Percentiles rank a stretch among this genome's conserved stretches.
Evolutionary conservation across 1,284 basidiomycete genomes (phyloP).

Genomic region (Jaminaea rosea): DNA sequence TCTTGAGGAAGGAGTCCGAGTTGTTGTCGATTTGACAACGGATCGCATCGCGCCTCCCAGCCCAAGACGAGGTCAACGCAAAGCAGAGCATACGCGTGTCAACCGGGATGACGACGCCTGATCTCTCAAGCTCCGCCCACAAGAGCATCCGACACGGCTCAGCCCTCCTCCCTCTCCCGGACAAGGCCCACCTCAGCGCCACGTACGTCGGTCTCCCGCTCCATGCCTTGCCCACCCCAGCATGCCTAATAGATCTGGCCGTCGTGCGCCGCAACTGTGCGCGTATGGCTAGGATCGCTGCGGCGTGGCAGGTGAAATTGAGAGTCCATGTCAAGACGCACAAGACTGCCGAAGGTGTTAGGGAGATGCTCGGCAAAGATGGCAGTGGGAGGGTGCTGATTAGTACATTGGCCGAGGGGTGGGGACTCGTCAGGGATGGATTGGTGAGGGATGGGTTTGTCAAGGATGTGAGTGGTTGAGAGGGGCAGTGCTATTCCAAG

Average conservation of each 20-base stretch:
- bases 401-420: slow-evolving; percentile 71
- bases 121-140: no score
- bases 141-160: no score
- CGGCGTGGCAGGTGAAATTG: slow-evolving; percentile 58
- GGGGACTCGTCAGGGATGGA: slow-evolving; percentile 62
- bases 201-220: slow-evolving; percentile 54
- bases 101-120: no score
- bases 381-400: slow-evolving; percentile 69
- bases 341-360: slow-evolving; percentile 53
- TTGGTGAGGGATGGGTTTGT: slow-evolving; percentile 64
- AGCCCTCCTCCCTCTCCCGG: not conserved
- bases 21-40: no score
- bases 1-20: no score
- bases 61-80: no score
- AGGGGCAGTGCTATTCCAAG: no score
- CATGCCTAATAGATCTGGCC: slow-evolving; percentile 64
- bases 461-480: slow-evolving; percentile 61
- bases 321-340: slow-evolving; percentile 76
- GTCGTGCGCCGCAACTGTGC: slow-evolving; percentile 65
- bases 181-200: not conserved
- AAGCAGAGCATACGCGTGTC: no score
- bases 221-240: slow-evolving; percentile 62
- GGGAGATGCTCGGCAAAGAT: slow-evolving; percentile 47
- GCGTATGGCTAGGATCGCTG: slow-evolving; percentile 61
- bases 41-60: no score